Evolutionary conservation across 164 flowering plant genomes (phyloP).

Genomic region (Berberis thunbergii): DNA sequence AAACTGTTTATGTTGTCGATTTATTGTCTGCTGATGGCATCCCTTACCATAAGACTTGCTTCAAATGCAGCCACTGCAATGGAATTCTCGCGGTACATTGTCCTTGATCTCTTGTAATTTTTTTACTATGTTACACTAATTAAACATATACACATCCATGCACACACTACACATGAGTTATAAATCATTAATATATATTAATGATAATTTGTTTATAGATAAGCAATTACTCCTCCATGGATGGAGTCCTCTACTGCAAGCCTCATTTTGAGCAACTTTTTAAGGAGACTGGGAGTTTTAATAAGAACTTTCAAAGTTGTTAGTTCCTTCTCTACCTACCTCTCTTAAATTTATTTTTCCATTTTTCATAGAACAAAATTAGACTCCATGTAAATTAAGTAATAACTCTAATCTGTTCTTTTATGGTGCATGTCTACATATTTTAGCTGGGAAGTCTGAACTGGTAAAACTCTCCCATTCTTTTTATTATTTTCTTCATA

Average conservation of each 20-base stretch:
- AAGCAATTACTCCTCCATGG: constrained; percentile 51
- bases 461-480: background rate
- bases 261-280: constrained; percentile 59
- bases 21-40: constrained; percentile 47
- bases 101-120: background rate
- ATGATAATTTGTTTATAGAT: constrained; percentile 21
- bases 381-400: background rate
- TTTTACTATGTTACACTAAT: background rate
- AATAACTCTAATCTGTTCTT: background rate
- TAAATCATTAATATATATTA: no score
- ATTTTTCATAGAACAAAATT: background rate
- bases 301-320: constrained; percentile 34
- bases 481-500: background rate
- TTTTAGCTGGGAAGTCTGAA: background rate
- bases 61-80: constrained; percentile 62
- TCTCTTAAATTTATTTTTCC: background rate
- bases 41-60: constrained; percentile 50
- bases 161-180: background rate
- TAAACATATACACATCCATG: background rate
- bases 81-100: constrained; percentile 40
- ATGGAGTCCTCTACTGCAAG: constrained; percentile 60
- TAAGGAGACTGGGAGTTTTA: constrained; percentile 40
- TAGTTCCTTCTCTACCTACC: constrained; percentile 1
- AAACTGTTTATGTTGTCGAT: constrained; percentile 53
- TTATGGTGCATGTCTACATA: background rate